Percentiles rank a stretch among this genome's conserved stretches.
phyloP scores from a whole-genome alignment of 352 stramenopile genomes.

The Globisporangium abappressorium region DNA sequence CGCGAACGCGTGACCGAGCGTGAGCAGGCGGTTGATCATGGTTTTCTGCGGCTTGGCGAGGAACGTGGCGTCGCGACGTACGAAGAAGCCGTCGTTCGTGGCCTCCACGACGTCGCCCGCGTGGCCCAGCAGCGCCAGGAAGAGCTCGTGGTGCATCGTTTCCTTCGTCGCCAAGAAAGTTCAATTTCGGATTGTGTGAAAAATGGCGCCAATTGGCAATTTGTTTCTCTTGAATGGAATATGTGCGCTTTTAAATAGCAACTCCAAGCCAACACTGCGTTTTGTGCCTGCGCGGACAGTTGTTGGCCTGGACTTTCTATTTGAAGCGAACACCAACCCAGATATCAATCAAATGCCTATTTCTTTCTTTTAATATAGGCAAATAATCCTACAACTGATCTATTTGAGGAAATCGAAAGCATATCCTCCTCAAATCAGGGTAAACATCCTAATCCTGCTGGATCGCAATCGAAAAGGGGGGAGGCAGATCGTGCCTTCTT shows the following conservation, averaged over 20 bases:
- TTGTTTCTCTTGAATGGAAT: background rate
- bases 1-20: slow-evolving; percentile 47
- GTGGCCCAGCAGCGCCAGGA: slow-evolving; percentile 69
- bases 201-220: background rate
- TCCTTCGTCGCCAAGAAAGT: slow-evolving; percentile 3
- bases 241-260: background rate
- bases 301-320: no score
- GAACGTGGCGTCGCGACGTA: slow-evolving; percentile 39
- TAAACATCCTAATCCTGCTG: background rate
- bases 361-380: background rate
- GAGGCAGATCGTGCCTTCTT: background rate
- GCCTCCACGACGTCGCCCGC: slow-evolving; percentile 59
- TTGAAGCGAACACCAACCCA: no score
- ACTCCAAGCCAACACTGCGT: background rate
- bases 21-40: slow-evolving; percentile 54
- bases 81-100: slow-evolving; percentile 54
- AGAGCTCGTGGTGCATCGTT: slow-evolving; percentile 76
- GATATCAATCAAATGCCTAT: no score
- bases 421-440: background rate
- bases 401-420: background rate
- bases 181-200: background rate
- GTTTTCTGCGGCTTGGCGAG: slow-evolving; percentile 47
- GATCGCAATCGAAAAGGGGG: background rate
- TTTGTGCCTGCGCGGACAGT: background rate
- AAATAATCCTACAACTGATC: no score